Evolutionary conservation across 2,329 filamentous ascomycete genomes (phyloP).

Genomic region (Macrophomina pseudophaseolina): DNA sequence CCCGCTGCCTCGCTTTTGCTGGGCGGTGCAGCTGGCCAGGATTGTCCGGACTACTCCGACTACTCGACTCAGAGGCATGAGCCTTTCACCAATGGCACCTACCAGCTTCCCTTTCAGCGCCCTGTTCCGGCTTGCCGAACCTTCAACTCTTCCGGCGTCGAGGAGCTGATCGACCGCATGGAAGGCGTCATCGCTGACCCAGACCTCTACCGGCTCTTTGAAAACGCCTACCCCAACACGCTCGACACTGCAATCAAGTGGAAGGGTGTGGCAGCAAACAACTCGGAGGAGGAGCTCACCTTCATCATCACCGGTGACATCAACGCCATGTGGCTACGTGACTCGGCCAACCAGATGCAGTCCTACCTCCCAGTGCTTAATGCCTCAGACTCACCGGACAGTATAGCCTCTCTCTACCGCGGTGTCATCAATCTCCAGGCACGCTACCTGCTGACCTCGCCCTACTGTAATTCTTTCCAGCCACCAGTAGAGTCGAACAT

Average conservation of each 20-base stretch:
- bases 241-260: slow-evolving; percentile 75
- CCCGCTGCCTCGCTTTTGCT: slow-evolving; percentile 10
- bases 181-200: slow-evolving; percentile 51
- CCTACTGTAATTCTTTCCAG: slow-evolving; percentile 61
- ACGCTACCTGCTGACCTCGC: slow-evolving; percentile 67
- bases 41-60: slow-evolving; percentile 52
- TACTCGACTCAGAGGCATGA: slow-evolving; percentile 49
- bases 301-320: slow-evolving; percentile 66
- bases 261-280: slow-evolving; percentile 65
- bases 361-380: slow-evolving; percentile 68
- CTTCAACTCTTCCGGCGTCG: slow-evolving; percentile 52
- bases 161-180: slow-evolving; percentile 45
- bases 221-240: slow-evolving; percentile 76
- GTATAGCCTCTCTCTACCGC: slow-evolving; percentile 70
- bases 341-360: slow-evolving; percentile 71
- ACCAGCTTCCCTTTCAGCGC: slow-evolving; percentile 53
- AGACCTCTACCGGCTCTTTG: slow-evolving; percentile 72
- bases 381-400: slow-evolving; percentile 59
- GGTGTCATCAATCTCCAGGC: slow-evolving; percentile 75
- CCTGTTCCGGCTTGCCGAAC: slow-evolving; percentile 52
- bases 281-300: slow-evolving; percentile 66
- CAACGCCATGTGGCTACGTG: slow-evolving; percentile 61
- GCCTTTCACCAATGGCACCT: slow-evolving; percentile 51
- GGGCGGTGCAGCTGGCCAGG: slow-evolving; percentile 20
- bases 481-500: slow-evolving; percentile 56